These are phyloP conservation scores for Termitomyces sp. DNA, from an alignment of 768 basidiomycete genomes.

Conservation along the genomic window DNA sequence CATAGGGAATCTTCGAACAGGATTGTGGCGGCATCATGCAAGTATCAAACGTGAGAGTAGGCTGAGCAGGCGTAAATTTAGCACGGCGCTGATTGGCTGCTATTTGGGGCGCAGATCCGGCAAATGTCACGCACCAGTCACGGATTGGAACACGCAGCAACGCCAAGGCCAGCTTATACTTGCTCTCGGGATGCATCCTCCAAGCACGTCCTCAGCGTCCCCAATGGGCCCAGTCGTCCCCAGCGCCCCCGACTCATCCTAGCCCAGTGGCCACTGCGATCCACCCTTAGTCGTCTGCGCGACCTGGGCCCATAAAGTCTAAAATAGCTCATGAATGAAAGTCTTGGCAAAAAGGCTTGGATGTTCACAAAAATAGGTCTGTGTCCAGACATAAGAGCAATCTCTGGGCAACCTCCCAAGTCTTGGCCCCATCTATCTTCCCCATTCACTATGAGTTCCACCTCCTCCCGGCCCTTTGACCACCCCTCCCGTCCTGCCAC, in stretches of 20 bases:
- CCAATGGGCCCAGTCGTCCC: not conserved
- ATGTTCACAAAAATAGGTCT: slow-evolving; percentile 38
- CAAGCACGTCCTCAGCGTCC: not conserved
- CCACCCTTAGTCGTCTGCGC: not conserved
- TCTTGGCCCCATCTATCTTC: slow-evolving; percentile 34
- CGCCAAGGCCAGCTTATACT: slow-evolving; percentile 11
- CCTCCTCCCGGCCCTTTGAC: slow-evolving; percentile 24
- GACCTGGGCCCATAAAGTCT: slow-evolving; percentile 14
- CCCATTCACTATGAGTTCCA: slow-evolving; percentile 29
- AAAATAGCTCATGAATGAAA: slow-evolving; percentile 34
- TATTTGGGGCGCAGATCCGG: slow-evolving; percentile 25
- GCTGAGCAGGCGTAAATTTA: slow-evolving; percentile 22
- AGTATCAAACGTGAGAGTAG: slow-evolving; percentile 5
- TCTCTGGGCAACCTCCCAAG: slow-evolving; percentile 27
- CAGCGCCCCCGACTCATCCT: not conserved
- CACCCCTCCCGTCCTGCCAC: slow-evolving; percentile 21
- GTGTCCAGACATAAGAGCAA: slow-evolving; percentile 39
- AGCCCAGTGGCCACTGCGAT: not conserved
- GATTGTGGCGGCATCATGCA: slow-evolving; percentile 12
- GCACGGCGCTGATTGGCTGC: slow-evolving; percentile 22
- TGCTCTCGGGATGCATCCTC: too few relatives aligned
- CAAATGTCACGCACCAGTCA: slow-evolving; percentile 20
- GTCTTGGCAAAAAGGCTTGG: slow-evolving; percentile 47
- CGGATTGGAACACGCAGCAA: slow-evolving; percentile 11
- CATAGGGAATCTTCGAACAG: not conserved